These are phyloP conservation scores for Cryptomeria japonica DNA, from an alignment of 75 land plant genomes.

Conservation along the genomic window DNA sequence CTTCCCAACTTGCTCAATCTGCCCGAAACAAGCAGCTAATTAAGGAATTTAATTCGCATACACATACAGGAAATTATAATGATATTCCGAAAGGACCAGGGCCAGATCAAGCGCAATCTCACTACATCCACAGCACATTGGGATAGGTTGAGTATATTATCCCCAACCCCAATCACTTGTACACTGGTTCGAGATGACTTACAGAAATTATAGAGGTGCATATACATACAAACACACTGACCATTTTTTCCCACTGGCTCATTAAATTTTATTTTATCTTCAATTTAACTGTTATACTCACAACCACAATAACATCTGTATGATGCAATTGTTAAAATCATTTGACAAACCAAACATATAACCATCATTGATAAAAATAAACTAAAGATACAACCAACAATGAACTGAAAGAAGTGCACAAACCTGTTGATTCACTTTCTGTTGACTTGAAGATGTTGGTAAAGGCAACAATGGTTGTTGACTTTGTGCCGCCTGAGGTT, in stretches of 20 bases:
- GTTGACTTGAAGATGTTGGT: slow-evolving; percentile 30
- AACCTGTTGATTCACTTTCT: slow-evolving; percentile 14
- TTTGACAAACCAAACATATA: background rate
- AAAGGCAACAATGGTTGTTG: slow-evolving; percentile 38
- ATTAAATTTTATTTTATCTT: background rate
- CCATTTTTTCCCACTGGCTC: no score
- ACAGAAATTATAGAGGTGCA: background rate
- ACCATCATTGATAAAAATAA: background rate
- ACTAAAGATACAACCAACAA: background rate
- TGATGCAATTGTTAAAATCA: background rate
- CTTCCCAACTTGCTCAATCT: background rate
- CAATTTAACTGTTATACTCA: background rate
- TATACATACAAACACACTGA: background rate
- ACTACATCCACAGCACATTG: background rate
- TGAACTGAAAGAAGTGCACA: background rate
- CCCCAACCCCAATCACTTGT: background rate
- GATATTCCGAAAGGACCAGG: background rate
- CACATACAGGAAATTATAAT: background rate
- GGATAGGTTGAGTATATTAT: background rate
- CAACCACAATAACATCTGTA: background rate
- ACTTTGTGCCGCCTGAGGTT: slow-evolving; percentile 16
- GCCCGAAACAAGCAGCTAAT: background rate
- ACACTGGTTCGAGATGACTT: background rate
- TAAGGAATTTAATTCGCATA: background rate
- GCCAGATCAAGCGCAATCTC: background rate